A percentile compares a stretch with the other conserved stretches of the same genome.
phyloP scores from a whole-genome alignment of 306 rosid species.

The Ochetophila trinervis region DNA sequence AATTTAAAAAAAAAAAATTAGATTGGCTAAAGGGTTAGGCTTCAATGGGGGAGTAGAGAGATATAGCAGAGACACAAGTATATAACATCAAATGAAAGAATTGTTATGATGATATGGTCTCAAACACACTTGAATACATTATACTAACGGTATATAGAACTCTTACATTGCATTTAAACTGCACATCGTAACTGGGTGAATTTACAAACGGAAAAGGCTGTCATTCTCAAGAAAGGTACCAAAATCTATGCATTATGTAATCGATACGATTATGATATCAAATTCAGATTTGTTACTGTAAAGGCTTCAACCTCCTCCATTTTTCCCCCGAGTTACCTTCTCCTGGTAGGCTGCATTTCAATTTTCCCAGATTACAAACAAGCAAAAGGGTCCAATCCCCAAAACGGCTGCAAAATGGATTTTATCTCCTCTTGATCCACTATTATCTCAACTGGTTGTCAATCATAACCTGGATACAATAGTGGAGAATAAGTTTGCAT shows the following conservation, averaged over 20 bases:
- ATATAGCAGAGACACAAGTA: constrained; percentile 7
- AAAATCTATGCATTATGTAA: constrained; percentile 35
- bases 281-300: constrained; percentile 24
- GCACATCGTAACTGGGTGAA: constrained; percentile 38
- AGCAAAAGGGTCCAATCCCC: constrained; percentile 31
- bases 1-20: no score
- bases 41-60: neutral
- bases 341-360: constrained; percentile 20
- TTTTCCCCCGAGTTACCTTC: constrained; percentile 19
- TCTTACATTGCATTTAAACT: constrained; percentile 16
- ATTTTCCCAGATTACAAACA: constrained; percentile 34
- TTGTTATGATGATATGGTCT: constrained; percentile 32
- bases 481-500: constrained; percentile 10
- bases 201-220: constrained; percentile 42
- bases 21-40: no score
- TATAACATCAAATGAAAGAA: constrained; percentile 51
- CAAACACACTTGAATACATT: constrained; percentile 35
- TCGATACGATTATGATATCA: constrained; percentile 25
- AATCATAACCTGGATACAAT: constrained; percentile 46
- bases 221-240: constrained; percentile 32
- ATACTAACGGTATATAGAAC: constrained; percentile 24
- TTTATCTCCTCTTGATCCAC: constrained; percentile 23
- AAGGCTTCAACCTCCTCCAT: constrained; percentile 24
- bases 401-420: constrained; percentile 24
- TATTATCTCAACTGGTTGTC: constrained; percentile 21